Conservation (phyloP, 2,329 filamentous ascomycete species). For the Epichloe hybrida region DNA sequence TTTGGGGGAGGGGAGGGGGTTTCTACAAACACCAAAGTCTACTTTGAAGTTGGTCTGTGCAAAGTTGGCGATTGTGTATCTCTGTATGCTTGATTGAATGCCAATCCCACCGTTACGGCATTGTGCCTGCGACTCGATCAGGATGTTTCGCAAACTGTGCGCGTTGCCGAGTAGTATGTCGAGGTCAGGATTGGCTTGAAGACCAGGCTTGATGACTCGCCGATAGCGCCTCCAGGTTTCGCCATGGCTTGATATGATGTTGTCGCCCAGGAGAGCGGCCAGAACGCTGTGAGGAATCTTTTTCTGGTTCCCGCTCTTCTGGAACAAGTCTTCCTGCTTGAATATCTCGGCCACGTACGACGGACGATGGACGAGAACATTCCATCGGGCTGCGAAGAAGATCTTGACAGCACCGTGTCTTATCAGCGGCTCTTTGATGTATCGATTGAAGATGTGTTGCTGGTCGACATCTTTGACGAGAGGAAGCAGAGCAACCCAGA, state of each 20-base stretch:
- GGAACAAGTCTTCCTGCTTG: constrained; percentile 18
- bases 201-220: constrained; percentile 21
- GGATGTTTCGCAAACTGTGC: constrained; percentile 13
- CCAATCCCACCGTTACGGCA: constrained; percentile 10
- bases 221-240: constrained; percentile 22
- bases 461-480: constrained; percentile 30
- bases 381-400: constrained; percentile 36
- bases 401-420: constrained; percentile 32
- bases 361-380: constrained; percentile 30
- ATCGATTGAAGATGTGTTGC: constrained; percentile 23
- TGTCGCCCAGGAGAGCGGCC: constrained; percentile 24
- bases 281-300: constrained; percentile 27
- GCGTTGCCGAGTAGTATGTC: constrained; percentile 13
- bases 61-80: constrained; percentile 23
- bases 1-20: too few species aligned
- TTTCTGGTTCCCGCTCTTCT: constrained; percentile 26
- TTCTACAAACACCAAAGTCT: constrained; percentile 11
- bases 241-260: constrained; percentile 25
- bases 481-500: constrained; percentile 28
- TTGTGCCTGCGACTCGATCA: constrained; percentile 16
- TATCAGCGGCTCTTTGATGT: constrained; percentile 24
- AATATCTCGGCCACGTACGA: constrained; percentile 27
- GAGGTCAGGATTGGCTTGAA: constrained; percentile 16
- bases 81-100: constrained; percentile 20
- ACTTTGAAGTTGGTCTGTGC: constrained; percentile 17